Conservation (phyloP, 2,329 filamentous ascomycete genomes). For the Aotearoamyces nothofagi region DNA sequence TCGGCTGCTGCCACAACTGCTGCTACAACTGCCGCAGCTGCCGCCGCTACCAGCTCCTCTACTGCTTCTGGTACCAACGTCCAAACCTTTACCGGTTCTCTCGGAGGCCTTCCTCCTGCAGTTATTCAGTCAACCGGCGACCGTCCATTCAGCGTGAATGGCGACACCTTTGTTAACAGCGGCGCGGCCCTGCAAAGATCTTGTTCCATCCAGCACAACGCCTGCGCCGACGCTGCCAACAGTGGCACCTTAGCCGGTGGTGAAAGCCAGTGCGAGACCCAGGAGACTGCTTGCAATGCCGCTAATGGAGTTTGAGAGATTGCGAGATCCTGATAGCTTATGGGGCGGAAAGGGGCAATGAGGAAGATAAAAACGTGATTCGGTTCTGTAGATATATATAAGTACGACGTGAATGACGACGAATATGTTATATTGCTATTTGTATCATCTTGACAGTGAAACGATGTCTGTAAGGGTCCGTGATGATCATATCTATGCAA, state of each 20-base stretch:
- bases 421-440: too few relatives aligned
- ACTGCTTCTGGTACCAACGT: conserved; percentile 17
- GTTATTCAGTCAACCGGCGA: conserved; percentile 28
- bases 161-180: conserved; percentile 40
- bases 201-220: conserved; percentile 48
- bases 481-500: too few relatives aligned
- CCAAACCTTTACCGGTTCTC: conserved; percentile 26
- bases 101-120: conserved; percentile 36
- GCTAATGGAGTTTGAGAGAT: too few relatives aligned
- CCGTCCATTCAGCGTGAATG: conserved; percentile 40
- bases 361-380: too few relatives aligned
- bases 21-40: conserved; percentile 1
- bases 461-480: too few relatives aligned
- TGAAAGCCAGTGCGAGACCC: conserved; percentile 36
- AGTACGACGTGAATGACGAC: too few relatives aligned
- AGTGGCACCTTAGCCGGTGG: conserved; percentile 25
- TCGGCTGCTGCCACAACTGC: conserved; percentile 24
- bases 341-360: too few relatives aligned
- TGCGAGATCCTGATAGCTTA: too few relatives aligned
- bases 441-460: too few relatives aligned
- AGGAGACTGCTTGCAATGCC: conserved; percentile 30
- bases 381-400: too few relatives aligned
- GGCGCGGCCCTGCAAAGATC: conserved; percentile 40
- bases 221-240: conserved; percentile 41
- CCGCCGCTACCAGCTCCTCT: not conserved